Evolutionary conservation across 176 grass and related monocot species (phyloP), one percentile per base, ranked within the genome.

Genomic region (Elaeis guineensis): DNA sequence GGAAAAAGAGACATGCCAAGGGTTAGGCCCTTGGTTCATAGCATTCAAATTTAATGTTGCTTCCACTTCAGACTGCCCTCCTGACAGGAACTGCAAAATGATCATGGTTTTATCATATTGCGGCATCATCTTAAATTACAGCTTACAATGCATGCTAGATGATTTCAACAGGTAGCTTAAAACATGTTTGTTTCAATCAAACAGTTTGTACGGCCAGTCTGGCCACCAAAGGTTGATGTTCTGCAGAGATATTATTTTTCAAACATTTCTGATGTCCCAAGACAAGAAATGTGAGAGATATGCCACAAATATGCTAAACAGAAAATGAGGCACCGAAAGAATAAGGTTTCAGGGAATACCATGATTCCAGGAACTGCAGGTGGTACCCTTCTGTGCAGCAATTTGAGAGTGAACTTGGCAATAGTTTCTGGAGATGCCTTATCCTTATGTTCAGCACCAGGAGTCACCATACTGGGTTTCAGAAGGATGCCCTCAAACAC

Each of bases 401-500:
- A 21, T 21, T 63, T 63, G 4, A 63, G 19, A 5, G 61, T 63
- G 22, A 49, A 63, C 49, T 17, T 63, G 14, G 61, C 61, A 14
- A 63, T 50, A 3, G 30, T 24, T 12, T 63, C 61, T 22, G 61
- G 61, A 19, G 61, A 63, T 6, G 61, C 61, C 19, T 50, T 63
- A 18, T 63, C 19, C 19, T 63, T 63, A 2, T 63, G 61, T 16
- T 63, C 61, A 50, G 61, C 61, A 17, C 61, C 61, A 22, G 35
- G 61, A 19, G 61, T 63, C 2, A 63, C 61, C 61, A 63, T 63
- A 16, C 61, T 63, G 1, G 61, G 61, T 21, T 63, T 63, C 2
- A 63, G 35, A 19, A 63, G 21, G 39, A 63, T 63, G 9, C 61
- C 61, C 61, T 63, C 61, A 63, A 63, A 63, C 61, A 50, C 61